A percentile compares a stretch with the other conserved stretches of the same genome.
Evolutionary conservation across 2,329 filamentous ascomycete species (phyloP).

Genomic region (Bipolaris sorokiniana): DNA sequence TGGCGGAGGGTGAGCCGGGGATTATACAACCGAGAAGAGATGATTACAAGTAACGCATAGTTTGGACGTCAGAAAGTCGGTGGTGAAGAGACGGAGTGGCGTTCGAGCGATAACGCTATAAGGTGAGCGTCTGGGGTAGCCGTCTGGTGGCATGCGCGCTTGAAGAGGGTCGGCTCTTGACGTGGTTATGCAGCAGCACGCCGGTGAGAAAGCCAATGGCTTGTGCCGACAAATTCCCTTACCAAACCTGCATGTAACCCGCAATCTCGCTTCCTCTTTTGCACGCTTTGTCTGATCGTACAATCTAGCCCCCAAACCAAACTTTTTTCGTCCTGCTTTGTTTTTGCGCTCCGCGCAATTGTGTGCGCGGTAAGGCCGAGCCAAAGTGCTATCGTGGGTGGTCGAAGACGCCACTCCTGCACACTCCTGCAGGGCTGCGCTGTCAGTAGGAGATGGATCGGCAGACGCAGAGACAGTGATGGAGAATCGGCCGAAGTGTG

Average conservation of each 20-base stretch:
- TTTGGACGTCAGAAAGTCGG: constrained; percentile 21
- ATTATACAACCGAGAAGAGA: constrained; percentile 29
- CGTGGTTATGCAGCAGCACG: constrained; percentile 45
- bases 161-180: constrained; percentile 40
- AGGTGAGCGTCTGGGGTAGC: constrained; percentile 37
- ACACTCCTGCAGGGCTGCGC: constrained; percentile 12
- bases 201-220: constrained; percentile 43
- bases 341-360: constrained; percentile 17
- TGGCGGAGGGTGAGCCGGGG: constrained; percentile 37
- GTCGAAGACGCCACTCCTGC: constrained; percentile 20
- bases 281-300: constrained; percentile 24
- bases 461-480: neutral
- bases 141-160: constrained; percentile 30
- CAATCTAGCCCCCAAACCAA: constrained; percentile 41
- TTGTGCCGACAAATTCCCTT: constrained; percentile 42
- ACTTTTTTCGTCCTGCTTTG: constrained; percentile 19
- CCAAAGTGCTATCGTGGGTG: constrained; percentile 15
- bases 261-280: constrained; percentile 36
- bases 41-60: constrained; percentile 23
- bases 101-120: constrained; percentile 37
- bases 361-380: constrained; percentile 15
- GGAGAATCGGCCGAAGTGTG: constrained; percentile 7
- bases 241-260: constrained; percentile 42
- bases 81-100: constrained; percentile 16
- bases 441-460: constrained; percentile 8